Evolutionary conservation across 164 flowering plant species (phyloP), one percentile per base, ranked within the genome.

Genomic region (Litsea cubeba): DNA sequence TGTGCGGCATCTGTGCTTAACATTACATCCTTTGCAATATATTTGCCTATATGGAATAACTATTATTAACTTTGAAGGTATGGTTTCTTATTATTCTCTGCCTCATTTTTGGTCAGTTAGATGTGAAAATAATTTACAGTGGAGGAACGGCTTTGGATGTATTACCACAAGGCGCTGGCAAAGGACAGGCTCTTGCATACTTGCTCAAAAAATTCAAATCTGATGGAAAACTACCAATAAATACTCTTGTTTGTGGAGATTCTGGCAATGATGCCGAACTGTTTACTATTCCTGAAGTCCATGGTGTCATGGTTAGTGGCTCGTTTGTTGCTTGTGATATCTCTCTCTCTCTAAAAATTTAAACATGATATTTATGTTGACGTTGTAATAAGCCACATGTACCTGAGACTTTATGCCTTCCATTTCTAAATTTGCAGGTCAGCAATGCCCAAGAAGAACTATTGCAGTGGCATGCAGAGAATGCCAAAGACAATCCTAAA

Each of bases 241-340:
- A 81, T 62, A 90, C 93, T 73, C 93, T 93, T 76, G 97, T 82
- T 66, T 91, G 96, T 83, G 97, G 94, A 69, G 98, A 93, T 76
- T 91, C 98, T 76, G 98, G 96, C 76, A 93, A 93, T 84, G 98
- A 93, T 78, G 92, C 93, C 24, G 98, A 93, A 71, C 85, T 93
- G 1, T 93, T 93, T 73, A 88, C 86, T 82, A 82, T 93, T 83
- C 98, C 93, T 28, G 89, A 87, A 57, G 98, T 93, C 26, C 79
- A 88, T 81, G 98, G 98, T 72, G 98, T 93, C 72, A 87, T 93
- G 98, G 96, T 93, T 60, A 68, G 95, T 85, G 62, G 25, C 71
- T 20, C 0, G 5, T 8, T 23, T 6, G n/a, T 60, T 7, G 40
- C 14, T 69, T n/a, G 66, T 24, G 14, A 24, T 22, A 15, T 11